Base-by-base conservation (phyloP, 1,284 basidiomycete species). In the Sporisorium sorghi region DNA sequence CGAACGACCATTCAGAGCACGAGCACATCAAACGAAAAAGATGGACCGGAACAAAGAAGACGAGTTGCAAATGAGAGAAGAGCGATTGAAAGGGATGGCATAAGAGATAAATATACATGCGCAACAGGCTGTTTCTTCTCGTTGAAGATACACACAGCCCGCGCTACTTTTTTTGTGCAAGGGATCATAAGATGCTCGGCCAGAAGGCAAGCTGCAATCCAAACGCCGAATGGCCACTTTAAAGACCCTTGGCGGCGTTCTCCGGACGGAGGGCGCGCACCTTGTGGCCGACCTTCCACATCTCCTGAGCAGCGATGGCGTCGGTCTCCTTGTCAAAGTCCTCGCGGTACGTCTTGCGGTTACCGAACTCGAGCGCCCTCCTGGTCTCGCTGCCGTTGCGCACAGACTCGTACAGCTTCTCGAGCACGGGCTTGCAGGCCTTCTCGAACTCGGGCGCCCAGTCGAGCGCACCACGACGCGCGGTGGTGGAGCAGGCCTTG, bases 401-500 rank as follows among this genome's bases (percentile, higher is more conserved):
- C 80, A 99, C 97, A 85, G 92, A 93, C 88, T 93, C 89, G 88
- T 99, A 99, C 44, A 99, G 91, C 83, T 89, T 86, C 87, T 98
- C 93, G 85, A 99, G 98, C 80, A 99, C 88, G 74, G 96, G 95
- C 62, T 91, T 85, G 88, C 95, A 96, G 73, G 94, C 90, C 87
- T 92, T 90, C 87, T 97, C 93, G 86, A 98, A 98, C 86, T 93
- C 88, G 79, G 95, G 95, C n/a, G 96, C 95, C 97, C 97, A 99
- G 89, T 99, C 97, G 52, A 97, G 91, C 48, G 95, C 95, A 84
- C 96, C 97, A 76, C 96, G 94, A 81, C 96, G 94, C 62, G 97
- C 97, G 56, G 97, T 99, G 77, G 96, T 99, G 40, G 97, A 99
- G 89, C 97, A 99, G 49, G 95, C 94, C 72, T 81, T 83, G 80